Conservation (phyloP, 2,329 filamentous ascomycete species). For the Pseudopithomyces chartarum region DNA sequence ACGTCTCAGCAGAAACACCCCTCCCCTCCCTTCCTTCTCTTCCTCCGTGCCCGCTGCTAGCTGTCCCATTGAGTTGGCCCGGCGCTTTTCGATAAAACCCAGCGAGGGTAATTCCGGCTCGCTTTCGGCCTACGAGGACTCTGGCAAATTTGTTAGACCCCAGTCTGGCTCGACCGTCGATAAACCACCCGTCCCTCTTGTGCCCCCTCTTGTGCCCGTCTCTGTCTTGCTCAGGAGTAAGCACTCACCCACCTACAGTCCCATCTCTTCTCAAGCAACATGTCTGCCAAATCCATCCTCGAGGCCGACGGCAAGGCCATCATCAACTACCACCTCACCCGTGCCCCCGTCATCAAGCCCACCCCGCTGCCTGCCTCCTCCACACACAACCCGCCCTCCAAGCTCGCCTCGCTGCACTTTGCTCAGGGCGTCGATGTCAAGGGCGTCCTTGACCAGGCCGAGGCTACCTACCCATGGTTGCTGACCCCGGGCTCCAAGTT, state of each 20-base stretch:
- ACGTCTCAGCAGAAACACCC: conserved; percentile 33
- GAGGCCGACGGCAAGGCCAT: conserved; percentile 99
- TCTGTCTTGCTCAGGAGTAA: conserved; percentile 13
- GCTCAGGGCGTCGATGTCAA: conserved; percentile 83
- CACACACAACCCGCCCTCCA: conserved; percentile 90
- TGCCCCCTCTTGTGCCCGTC: conserved; percentile 4
- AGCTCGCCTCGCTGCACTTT: conserved; percentile 91
- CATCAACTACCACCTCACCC: conserved; percentile 99
- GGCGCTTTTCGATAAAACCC: conserved; percentile 26
- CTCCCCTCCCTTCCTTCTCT: conserved; percentile 17
- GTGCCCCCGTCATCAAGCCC: conserved; percentile 96
- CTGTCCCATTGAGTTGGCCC: conserved; percentile 20
- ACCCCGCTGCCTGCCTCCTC: conserved; percentile 83
- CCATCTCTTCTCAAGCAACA: conserved; percentile 45
- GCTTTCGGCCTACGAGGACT: conserved; percentile 18
- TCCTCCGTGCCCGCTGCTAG: conserved; percentile 24
- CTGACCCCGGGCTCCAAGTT: conserved; percentile 83
- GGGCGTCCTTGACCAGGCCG: conserved; percentile 89
- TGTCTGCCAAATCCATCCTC: conserved; percentile 96
- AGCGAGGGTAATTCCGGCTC: conserved; percentile 20
- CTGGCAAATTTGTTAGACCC: conserved; percentile 17
- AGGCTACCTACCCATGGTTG: conserved; percentile 96
- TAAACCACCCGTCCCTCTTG: conserved; percentile 17
- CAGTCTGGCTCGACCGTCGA: conserved; percentile 13
- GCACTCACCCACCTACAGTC: conserved; percentile 28